Percentiles rank a stretch among this genome's conserved stretches.
phyloP scores from a whole-genome alignment of 768 basidiomycete species.

The Daedalea quercina region DNA sequence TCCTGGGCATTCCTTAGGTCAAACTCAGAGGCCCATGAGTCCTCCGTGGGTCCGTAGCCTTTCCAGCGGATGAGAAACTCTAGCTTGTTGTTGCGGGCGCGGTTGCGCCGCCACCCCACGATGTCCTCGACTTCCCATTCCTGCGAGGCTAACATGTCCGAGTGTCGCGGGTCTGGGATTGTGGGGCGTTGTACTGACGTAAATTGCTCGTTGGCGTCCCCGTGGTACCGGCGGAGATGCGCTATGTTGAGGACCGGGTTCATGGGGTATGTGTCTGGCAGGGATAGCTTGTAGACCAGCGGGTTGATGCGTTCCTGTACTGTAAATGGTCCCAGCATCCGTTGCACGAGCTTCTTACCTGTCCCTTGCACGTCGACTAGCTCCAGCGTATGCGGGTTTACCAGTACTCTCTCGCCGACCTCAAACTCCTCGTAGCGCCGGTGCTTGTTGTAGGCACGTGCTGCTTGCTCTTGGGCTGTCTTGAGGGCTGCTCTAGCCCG shows the following conservation, averaged over 20 bases:
- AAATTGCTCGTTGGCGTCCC: slow-evolving; percentile 11
- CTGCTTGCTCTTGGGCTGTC: slow-evolving; percentile 10
- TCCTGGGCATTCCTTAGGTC: no score
- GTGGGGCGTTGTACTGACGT: neutral
- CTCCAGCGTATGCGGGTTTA: slow-evolving; percentile 18
- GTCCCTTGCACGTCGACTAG: slow-evolving; percentile 12
- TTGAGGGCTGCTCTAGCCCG: slow-evolving; percentile 10
- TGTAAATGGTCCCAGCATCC: slow-evolving; percentile 18
- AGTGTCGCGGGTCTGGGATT: neutral
- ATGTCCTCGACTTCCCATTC: slow-evolving; percentile 6
- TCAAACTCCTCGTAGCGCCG: slow-evolving; percentile 8
- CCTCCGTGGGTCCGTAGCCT: slow-evolving; percentile 8
- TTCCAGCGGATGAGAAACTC: slow-evolving; percentile 13
- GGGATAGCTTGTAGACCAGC: slow-evolving; percentile 13
- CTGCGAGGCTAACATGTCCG: neutral
- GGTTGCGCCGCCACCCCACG: neutral
- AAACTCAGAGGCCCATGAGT: slow-evolving; percentile 8
- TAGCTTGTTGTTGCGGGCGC: neutral
- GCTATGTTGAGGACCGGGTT: slow-evolving; percentile 19
- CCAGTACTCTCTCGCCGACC: slow-evolving; percentile 16
- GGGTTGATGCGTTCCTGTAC: slow-evolving; percentile 17
- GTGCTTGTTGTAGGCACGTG: slow-evolving; percentile 11
- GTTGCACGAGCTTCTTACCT: slow-evolving; percentile 18
- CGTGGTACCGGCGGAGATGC: slow-evolving; percentile 16
- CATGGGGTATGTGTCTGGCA: slow-evolving; percentile 15